Base-by-base conservation (phyloP, 169 alveolate species). In the Plasmodium reichenowi region DNA sequence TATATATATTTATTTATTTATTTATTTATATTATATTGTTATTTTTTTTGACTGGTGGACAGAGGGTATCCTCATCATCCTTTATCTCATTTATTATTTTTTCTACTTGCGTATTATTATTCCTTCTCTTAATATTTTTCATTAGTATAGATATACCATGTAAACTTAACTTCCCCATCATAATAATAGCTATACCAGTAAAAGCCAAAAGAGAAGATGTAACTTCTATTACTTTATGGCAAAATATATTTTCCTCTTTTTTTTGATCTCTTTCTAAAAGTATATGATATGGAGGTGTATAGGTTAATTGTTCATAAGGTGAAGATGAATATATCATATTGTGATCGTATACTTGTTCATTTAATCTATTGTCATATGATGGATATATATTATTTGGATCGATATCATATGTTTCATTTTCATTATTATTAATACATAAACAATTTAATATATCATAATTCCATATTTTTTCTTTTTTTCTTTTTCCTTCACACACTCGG, bases 141-240 rank as follows among this genome's bases (percentile, higher is more conserved):
- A 80, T 56, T 45, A 80, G 45, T 12, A 80, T 48, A 17, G 83
- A 71, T 45, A 85, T 85, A 5, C 92, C 92, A 26, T 85, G 63
- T 9, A 71, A 24, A 85, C 76, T 66, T 74, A 85, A 73, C 62
- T 71, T 85, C 0, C 92, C 92, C n/a, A 74, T 74, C 54, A 85
- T 48, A 17, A 85, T 38, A 12, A 85, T 32, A 71, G 87, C 71
- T 22, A 85, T 67, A 22, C 92, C 92, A 13, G 92, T 56, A 32
- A 86, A 73, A 22, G 92, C 92, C 47, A 85, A 45, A 20, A 71
- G 20, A 56, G 68, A 71, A 17, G 92, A 85, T 2, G 92, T 62
- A 3, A 86, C 73, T 22, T 85, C 92, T 8, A 85, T 85, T 50
- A 85, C 26, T 58, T 24, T 59, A 12, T 70, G 32, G 43, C 48